phyloP scores from a whole-genome alignment of 176 grass and related monocot species.

The Aegilops sharonensis region DNA sequence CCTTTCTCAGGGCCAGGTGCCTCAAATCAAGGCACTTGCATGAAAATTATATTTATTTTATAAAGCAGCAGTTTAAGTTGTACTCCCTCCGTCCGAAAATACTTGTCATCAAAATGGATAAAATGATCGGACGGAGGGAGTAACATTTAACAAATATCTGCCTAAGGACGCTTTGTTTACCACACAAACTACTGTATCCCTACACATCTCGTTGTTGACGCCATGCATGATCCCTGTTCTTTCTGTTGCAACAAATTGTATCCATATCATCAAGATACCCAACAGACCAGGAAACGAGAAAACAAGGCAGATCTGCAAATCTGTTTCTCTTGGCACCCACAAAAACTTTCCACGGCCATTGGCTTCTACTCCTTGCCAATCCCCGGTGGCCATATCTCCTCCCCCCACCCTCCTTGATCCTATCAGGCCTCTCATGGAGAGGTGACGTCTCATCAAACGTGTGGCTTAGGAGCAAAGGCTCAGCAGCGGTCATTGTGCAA shows the following conservation, averaged over 20 bases:
- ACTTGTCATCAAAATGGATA: too few relatives aligned
- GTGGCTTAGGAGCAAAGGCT: neutral
- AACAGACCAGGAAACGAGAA: constrained; percentile 1
- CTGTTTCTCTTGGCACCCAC: neutral
- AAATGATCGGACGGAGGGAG: too few relatives aligned
- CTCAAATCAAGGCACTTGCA: neutral
- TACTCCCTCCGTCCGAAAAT: neutral
- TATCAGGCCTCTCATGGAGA: neutral
- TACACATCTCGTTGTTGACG: constrained; percentile 7
- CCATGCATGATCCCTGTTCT: neutral
- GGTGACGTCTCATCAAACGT: neutral
- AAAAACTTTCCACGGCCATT: neutral
- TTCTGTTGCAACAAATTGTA: constrained; percentile 18
- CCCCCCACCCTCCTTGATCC: neutral
- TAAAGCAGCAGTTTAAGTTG: neutral
- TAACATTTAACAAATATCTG: neutral
- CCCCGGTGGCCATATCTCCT: neutral
- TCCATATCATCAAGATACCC: neutral
- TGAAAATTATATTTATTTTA: neutral
- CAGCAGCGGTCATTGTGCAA: neutral
- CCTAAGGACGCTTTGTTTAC: neutral
- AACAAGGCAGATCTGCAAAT: neutral
- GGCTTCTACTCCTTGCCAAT: neutral
- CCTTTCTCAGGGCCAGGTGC: neutral
- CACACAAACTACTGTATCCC: neutral